A percentile compares a stretch with the other conserved stretches of the same genome.
These are phyloP conservation scores for Solanum boliviense DNA, from an alignment of 257 asterid species.

Conservation along the genomic window DNA sequence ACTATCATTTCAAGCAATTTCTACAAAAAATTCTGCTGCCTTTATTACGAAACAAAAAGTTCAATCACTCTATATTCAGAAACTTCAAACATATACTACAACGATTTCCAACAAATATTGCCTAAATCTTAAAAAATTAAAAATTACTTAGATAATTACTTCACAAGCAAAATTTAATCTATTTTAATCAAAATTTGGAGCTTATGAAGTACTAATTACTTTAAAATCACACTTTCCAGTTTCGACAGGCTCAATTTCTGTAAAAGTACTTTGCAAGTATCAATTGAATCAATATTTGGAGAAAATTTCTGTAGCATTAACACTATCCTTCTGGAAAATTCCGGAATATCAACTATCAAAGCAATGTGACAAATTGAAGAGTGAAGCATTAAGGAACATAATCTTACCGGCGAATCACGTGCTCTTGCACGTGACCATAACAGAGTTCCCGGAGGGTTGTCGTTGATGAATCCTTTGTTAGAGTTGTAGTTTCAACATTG, in stretches of 20 bases:
- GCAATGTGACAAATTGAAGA: not conserved
- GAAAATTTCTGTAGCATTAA: not conserved
- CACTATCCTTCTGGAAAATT: not conserved
- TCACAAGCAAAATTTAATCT: not conserved
- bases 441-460: slow-evolving; percentile 50
- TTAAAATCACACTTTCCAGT: not conserved
- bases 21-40: not conserved
- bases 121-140: not conserved
- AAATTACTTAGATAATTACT: not conserved
- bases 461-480: slow-evolving; percentile 2
- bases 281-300: not conserved
- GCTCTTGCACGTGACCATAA: slow-evolving; percentile 69
- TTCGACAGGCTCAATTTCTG: not conserved
- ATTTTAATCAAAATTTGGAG: not conserved
- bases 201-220: not conserved
- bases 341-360: not conserved
- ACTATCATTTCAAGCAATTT: not conserved
- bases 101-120: not conserved
- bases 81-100: not conserved
- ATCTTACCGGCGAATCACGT: slow-evolving; percentile 57
- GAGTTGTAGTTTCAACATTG: slow-evolving; percentile 11
- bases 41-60: not conserved
- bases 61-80: not conserved
- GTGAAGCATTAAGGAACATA: not conserved
- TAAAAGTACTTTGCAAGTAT: not conserved